Conservation (phyloP, 768 basidiomycete species). For the Paxillus rubicundulus region DNA sequence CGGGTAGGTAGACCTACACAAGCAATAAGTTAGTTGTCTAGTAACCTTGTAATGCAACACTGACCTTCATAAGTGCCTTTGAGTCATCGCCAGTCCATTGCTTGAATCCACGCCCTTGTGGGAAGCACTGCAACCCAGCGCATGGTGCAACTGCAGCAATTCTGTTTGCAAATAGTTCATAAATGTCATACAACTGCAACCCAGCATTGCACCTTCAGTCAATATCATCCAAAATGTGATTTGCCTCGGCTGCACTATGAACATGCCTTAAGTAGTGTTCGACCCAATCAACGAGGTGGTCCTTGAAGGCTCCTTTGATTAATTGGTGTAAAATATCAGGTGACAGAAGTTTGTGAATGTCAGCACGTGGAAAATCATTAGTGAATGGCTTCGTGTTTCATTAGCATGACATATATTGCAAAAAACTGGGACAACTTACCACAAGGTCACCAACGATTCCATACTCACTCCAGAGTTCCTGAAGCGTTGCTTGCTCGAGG, state of each 20-base stretch:
- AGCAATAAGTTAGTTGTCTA: too few relatives aligned
- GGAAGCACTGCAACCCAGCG: slow-evolving; percentile 27
- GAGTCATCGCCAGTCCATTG: slow-evolving; percentile 41
- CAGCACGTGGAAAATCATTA: slow-evolving; percentile 24
- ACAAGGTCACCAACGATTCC: slow-evolving; percentile 22
- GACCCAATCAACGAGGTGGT: slow-evolving; percentile 2
- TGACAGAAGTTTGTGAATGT: slow-evolving; percentile 26
- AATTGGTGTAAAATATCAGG: slow-evolving; percentile 1
- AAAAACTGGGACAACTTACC: slow-evolving; percentile 1
- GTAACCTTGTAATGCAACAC: background rate
- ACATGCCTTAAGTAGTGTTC: background rate
- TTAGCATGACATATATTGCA: slow-evolving; percentile 10
- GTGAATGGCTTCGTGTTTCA: slow-evolving; percentile 31
- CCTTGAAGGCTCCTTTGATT: slow-evolving; percentile 1
- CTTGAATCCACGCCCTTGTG: slow-evolving; percentile 29
- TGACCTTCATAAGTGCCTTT: slow-evolving; percentile 38
- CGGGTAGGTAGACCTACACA: slow-evolving; percentile 25
- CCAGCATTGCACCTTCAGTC: slow-evolving; percentile 19
- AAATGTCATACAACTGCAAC: too few relatives aligned
- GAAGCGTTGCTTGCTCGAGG: slow-evolving; percentile 5
- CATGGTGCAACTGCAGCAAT: slow-evolving; percentile 29
- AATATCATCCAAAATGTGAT: slow-evolving; percentile 30
- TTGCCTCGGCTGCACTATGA: background rate
- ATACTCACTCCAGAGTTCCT: slow-evolving; percentile 23
- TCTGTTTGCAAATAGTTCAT: slow-evolving; percentile 10